Evolutionary conservation across 495 filamentous ascomycete genomes (phyloP).

Genomic region (Talaromyces trachyspermus): DNA sequence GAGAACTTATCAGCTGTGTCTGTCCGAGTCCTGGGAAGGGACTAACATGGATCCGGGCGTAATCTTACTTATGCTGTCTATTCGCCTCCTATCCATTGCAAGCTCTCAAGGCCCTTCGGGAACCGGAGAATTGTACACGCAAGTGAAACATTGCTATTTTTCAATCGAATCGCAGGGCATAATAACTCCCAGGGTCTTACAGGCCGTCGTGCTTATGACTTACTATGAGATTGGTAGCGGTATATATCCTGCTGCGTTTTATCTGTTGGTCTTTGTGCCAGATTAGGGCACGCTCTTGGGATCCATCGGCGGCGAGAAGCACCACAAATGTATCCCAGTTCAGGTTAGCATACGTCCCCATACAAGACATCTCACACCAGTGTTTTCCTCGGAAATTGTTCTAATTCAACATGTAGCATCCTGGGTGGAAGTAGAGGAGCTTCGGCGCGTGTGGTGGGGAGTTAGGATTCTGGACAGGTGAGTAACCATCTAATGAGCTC

Average conservation of each 20-base stretch:
- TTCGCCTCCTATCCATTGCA: background rate
- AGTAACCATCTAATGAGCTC: background rate
- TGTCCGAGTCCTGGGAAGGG: background rate
- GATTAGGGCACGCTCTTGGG: background rate
- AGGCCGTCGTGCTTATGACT: background rate
- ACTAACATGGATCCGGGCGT: background rate
- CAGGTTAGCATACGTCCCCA: background rate
- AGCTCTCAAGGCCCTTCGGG: background rate
- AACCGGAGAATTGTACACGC: background rate
- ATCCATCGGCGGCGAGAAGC: background rate
- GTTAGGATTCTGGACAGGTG: background rate
- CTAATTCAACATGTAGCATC: background rate
- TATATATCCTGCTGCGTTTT: background rate
- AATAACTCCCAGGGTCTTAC: background rate
- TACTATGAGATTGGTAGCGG: background rate
- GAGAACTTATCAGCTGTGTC: background rate
- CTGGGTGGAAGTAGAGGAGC: background rate
- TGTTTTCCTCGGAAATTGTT: background rate
- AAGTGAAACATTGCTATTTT: background rate
- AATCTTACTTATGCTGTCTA: background rate
- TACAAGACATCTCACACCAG: background rate
- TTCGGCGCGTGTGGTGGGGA: background rate
- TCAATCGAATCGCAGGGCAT: background rate
- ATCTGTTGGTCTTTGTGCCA: background rate
- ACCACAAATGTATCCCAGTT: background rate